Base-by-base conservation (phyloP, 805 yeast genomes). In the Candida ovalis region DNA sequence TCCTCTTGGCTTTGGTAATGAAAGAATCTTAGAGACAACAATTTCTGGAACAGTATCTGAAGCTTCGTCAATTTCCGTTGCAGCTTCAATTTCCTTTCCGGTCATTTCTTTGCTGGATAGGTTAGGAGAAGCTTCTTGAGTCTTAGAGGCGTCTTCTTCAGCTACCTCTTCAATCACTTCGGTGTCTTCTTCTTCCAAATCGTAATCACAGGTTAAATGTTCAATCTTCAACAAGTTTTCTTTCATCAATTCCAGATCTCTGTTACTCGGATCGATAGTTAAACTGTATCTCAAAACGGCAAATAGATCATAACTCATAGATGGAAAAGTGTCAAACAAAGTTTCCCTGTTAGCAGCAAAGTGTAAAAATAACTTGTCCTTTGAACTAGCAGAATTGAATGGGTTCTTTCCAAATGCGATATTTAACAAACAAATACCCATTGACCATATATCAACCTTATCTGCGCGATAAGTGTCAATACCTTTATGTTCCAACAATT, bases 391-490 rank as follows among this genome's bases (percentile, higher is more conserved):
- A 15, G 84, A 83, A 54, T 78, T 80, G 67, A 90, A 90, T 2
- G 97, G 97, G 63, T 86, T 86, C 60, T 88, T 84, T 45, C 86
- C 94, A 70, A 90, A 90, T n/a, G 90, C 86, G 47, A 87, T 74
- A 56, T 92, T 90, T 59, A 90, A 70, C 49, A 90, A 72, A 40
- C 89, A 87, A 49, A 90, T 82, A 25, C 96, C 97, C 50, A 87
- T 69, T 0, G 96, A 83, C 97, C 97, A 90, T 43, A 90, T 73
- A 68, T 90, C 97, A 44, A 86, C 84, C 65, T 86, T 84, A 19
- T 83, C 81, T 8, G 96, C 88, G 57, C 85, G 86, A 64, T 90
- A 91, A 39, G 75, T 71, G 32, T 78, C 79, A 43, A 80, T 68
- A 37, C 70, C 69, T 13, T 65, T 56, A 48, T 63, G 61, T 46